phyloP scores from a whole-genome alignment of 1,284 basidiomycete genomes.

The Amylostereum areolatum region DNA sequence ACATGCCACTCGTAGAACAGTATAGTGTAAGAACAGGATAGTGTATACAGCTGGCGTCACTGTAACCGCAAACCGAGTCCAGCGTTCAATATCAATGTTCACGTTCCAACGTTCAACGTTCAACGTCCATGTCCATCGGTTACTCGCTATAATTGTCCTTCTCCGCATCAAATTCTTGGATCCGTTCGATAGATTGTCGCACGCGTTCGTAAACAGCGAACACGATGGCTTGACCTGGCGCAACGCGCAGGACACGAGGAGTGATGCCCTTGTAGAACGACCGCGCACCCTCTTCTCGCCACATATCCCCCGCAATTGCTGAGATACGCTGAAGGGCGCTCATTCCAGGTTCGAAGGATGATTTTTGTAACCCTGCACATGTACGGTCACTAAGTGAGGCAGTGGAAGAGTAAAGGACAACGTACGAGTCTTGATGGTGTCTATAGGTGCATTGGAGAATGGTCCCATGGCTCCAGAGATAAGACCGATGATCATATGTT shows the following conservation, averaged over 20 bases:
- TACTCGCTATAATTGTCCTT: slow-evolving; percentile 64
- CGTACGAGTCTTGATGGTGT: slow-evolving; percentile 94
- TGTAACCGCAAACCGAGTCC: too few relatives aligned
- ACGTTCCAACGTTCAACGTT: too few relatives aligned
- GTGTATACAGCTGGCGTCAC: too few relatives aligned
- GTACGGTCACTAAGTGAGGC: too few relatives aligned
- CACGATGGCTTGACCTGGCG: slow-evolving; percentile 89
- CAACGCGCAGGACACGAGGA: slow-evolving; percentile 92
- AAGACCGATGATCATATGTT: slow-evolving; percentile 91
- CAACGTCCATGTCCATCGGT: too few relatives aligned
- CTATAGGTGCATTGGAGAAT: slow-evolving; percentile 95
- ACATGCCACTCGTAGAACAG: too few relatives aligned
- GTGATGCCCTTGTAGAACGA: slow-evolving; percentile 99
- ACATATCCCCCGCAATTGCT: slow-evolving; percentile 88
- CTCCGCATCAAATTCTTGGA: slow-evolving; percentile 47
- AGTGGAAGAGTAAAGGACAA: slow-evolving; percentile 10
- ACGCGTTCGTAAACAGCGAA: slow-evolving; percentile 91
- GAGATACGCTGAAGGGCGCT: slow-evolving; percentile 74
- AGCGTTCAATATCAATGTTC: too few relatives aligned
- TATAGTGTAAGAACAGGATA: too few relatives aligned
- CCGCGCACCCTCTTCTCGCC: slow-evolving; percentile 80
- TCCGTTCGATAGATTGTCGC: slow-evolving; percentile 64
- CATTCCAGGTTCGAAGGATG: slow-evolving; percentile 72
- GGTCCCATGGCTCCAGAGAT: slow-evolving; percentile 98
- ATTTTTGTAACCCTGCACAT: slow-evolving; percentile 73